Base-by-base conservation (phyloP, 768 basidiomycete genomes). In the Tulasnella sp. region DNA sequence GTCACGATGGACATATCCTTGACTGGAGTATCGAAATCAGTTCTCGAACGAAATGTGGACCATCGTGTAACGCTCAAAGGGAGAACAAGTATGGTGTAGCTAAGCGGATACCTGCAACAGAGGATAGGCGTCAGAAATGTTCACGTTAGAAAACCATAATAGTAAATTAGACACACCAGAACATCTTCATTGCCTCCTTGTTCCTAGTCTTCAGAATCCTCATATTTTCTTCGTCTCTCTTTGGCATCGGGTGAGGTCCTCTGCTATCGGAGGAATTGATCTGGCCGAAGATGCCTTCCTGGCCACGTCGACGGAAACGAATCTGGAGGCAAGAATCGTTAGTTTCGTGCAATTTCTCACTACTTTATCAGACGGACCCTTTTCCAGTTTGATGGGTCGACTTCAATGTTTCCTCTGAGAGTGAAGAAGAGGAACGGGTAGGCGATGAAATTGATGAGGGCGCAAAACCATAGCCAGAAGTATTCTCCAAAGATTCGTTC, bases 151-250 rank as follows among this genome's bases (percentile, higher is more conserved):
- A 19, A 26, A 13, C 45, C 3, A 1, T 44, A 0, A 13, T 19
- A 27, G 1, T 26, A 34, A 38, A 17, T 19, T 24, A 19, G 32
- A 43, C 59, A 23, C 17, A 61, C 59, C 59, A 61, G 32, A 61
- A 54, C 59, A 61, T 61, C 51, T 61, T 61, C 59, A 61, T 61
- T 5, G 59, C 59, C 51, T 61, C 59, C 51, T 54, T 61, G 23
- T 59, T 59, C 38, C 32, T 26, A 4, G 27, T 1, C 34, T 21
- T 59, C 15, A 51, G 30, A 11, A 19, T 24, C 21, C 42, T 59
- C 1, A 51, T 26, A 19, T 17, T 49, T 23, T 59, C 58, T 19
- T 24, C 23, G 50, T 59, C 58, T 49, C n/a, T n/a, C n/a, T 11
- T 7, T 13, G 19, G 19, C 13, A 21, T 11, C 23, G 27, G 21